Percentiles rank a stretch among this genome's conserved stretches.
Evolutionary conservation across 2,329 filamentous ascomycete genomes (phyloP).

Genomic region (Thielaviopsis cerberus): DNA sequence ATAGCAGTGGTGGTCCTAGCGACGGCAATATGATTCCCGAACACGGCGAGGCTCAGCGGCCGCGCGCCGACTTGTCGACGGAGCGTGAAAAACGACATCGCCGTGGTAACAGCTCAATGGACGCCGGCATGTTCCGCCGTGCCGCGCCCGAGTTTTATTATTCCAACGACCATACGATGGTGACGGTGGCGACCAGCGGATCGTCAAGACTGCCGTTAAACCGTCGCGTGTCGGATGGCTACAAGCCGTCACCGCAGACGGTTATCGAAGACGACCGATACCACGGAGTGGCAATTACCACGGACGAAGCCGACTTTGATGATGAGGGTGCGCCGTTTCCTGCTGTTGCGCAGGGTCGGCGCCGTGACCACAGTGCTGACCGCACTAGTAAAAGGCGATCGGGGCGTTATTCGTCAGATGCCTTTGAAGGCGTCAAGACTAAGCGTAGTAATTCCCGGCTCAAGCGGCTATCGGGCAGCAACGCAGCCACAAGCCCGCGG

Average conservation of each 20-base stretch:
- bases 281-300: neutral
- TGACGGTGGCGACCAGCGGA: neutral
- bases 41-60: constrained; percentile 18
- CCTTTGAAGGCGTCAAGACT: constrained; percentile 24
- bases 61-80: neutral
- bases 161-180: neutral
- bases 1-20: constrained; percentile 18
- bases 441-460: constrained; percentile 40
- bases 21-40: constrained; percentile 25
- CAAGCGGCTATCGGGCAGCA: constrained; percentile 33
- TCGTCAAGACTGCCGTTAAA: neutral
- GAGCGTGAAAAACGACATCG: neutral
- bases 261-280: neutral
- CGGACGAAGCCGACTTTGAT: constrained; percentile 20
- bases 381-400: constrained; percentile 25
- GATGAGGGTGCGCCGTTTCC: constrained; percentile 55
- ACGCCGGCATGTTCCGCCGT: constrained; percentile 1
- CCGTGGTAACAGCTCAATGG: constrained; percentile 6
- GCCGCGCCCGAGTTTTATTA: constrained; percentile 1
- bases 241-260: neutral
- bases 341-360: constrained; percentile 42
- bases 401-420: constrained; percentile 30
- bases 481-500: constrained; percentile 22
- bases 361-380: constrained; percentile 32
- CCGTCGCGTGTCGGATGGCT: constrained; percentile 7